A percentile compares a stretch with the other conserved stretches of the same genome.
phyloP scores from a whole-genome alignment of 2,329 filamentous ascomycete genomes.

The Neoarthrinium moseri region DNA sequence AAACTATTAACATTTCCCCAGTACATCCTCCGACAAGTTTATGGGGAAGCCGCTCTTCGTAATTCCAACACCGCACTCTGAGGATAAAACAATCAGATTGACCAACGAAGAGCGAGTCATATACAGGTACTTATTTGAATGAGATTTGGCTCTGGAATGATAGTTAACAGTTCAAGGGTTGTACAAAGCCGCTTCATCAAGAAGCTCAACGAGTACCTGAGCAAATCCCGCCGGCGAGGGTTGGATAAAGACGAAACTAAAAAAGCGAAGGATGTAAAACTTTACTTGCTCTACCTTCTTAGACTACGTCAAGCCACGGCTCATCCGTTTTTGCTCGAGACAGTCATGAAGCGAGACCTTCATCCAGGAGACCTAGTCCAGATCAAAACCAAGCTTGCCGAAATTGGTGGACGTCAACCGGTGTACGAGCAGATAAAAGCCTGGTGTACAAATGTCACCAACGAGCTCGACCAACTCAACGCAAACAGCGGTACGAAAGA shows the following conservation, averaged over 20 bases:
- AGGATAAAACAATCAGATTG: not conserved
- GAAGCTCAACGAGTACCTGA: too few species aligned
- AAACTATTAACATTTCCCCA: not conserved
- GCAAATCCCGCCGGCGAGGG: not conserved
- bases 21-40: not conserved
- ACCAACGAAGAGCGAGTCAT: slow-evolving; percentile 2
- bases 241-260: not conserved
- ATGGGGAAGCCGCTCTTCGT: not conserved
- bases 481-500: not conserved
- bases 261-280: not conserved
- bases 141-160: not conserved
- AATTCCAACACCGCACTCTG: not conserved
- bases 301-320: not conserved
- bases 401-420: not conserved
- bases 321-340: slow-evolving; percentile 4
- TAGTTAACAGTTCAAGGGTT: too few species aligned
- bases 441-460: too few species aligned
- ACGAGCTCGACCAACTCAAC: not conserved
- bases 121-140: slow-evolving; percentile 6
- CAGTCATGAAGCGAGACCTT: not conserved
- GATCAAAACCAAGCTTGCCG: not conserved
- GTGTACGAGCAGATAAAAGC: not conserved
- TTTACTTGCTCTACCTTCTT: not conserved
- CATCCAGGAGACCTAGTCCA: not conserved
- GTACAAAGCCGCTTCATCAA: too few species aligned